Evolutionary conservation across 805 yeast genomes (phyloP), one percentile per base, ranked within the genome.

Genomic region (Metschnikowia drakensbergensis): DNA sequence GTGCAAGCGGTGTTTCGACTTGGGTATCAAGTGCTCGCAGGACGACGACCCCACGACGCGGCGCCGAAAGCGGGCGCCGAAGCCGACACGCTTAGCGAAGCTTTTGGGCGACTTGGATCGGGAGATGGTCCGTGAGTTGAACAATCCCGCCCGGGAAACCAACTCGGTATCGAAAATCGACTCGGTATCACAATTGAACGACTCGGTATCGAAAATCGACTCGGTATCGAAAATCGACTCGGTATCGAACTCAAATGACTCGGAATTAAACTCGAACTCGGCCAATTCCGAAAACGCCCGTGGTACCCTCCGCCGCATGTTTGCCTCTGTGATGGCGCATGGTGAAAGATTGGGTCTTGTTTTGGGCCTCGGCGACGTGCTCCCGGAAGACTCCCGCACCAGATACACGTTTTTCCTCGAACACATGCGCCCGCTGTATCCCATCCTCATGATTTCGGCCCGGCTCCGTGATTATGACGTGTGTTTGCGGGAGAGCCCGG

Each of bases 11-110:
- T 79, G 83, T 56, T 69, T 62, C 48, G 62, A 68, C 26, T 66
- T 75, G 4, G 71, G 70, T 2, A 67, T 77, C 23, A 63, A 62
- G 46, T 79, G 83, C 54, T 77, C 82, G 3, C 67, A 69, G 55
- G 75, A 79, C 37, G 70, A 65, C 35, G 83, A 79, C 55, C 82
- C 81, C n/a, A 75, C 81, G 26, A 70, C 76, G 41, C 57, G 36
- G 28, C 79, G 52, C 27, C 45, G 47, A 13, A 30, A 46, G 29
- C 42, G 53, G 5, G 36, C 23, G n/a, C 31, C 42, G 33, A 40
- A 28, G 25, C 53, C 53, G 10, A 7, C 37, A 10, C 36, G 42
- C 23, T 45, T 49, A 6, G 45, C 23, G 27, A 35, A 38, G 49
- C 49, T 49, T 22, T 38, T 49, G 44, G 42, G 43, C 5, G 50